phyloP scores from a whole-genome alignment of 1,284 basidiomycete species.

The Megacollybia platyphylla region DNA sequence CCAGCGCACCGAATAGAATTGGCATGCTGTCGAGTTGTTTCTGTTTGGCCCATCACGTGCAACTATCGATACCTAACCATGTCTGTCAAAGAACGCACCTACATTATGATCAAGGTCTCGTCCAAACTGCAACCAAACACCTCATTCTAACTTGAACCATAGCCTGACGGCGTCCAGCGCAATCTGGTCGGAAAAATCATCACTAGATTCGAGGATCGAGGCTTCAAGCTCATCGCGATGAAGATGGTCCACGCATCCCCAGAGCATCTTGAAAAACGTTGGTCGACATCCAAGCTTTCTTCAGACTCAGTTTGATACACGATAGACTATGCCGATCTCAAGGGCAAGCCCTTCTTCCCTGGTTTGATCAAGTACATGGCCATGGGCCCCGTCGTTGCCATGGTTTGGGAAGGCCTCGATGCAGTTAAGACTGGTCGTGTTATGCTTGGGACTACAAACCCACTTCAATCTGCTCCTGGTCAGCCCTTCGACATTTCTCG shows the following conservation, averaged over 20 bases:
- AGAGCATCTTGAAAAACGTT: slow-evolving; percentile 81
- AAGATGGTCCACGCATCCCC: slow-evolving; percentile 72
- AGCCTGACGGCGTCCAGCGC: slow-evolving; percentile 97
- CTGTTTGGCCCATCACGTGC: slow-evolving; percentile 15
- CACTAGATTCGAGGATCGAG: slow-evolving; percentile 86
- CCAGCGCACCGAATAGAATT: slow-evolving; percentile 58
- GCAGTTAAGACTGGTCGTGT: slow-evolving; percentile 92
- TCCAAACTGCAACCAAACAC: slow-evolving; percentile 11
- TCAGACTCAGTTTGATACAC: slow-evolving; percentile 6
- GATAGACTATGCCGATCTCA: slow-evolving; percentile 89
- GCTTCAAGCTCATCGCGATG: slow-evolving; percentile 87
- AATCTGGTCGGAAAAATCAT: slow-evolving; percentile 92
- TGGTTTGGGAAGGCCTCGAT: slow-evolving; percentile 96
- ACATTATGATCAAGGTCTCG: slow-evolving; percentile 78
- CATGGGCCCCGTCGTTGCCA: slow-evolving; percentile 90
- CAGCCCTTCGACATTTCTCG: slow-evolving; percentile 13
- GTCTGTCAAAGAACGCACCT: slow-evolving; percentile 66
- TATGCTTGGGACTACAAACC: slow-evolving; percentile 98
- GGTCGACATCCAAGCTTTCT: slow-evolving; percentile 11
- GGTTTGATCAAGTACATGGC: slow-evolving; percentile 91
- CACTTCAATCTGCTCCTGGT: slow-evolving; percentile 82
- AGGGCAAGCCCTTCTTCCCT: slow-evolving; percentile 86
- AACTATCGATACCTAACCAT: slow-evolving; percentile 25
- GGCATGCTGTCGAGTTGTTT: slow-evolving; percentile 5
- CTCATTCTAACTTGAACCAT: slow-evolving; percentile 2